These are phyloP conservation scores for Debaryomyces psychrophilus DNA, from an alignment of 1,139 yeast species.

Conservation along the genomic window DNA sequence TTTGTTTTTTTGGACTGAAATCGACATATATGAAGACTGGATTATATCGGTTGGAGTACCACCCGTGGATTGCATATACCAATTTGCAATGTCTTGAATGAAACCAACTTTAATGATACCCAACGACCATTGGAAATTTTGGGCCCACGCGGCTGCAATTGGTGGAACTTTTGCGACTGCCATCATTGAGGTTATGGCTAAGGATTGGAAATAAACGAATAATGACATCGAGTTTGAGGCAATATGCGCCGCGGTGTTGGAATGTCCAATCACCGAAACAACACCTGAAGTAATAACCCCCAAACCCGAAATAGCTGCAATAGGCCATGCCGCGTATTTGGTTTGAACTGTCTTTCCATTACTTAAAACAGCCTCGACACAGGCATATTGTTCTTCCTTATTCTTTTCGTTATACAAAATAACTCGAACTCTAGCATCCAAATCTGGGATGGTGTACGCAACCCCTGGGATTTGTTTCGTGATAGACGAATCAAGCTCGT, in stretches of 20 bases:
- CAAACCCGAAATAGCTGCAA: constrained; percentile 86
- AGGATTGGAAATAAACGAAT: constrained; percentile 89
- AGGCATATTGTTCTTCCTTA: constrained; percentile 61
- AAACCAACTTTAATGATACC: constrained; percentile 82
- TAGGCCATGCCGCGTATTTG: constrained; percentile 94
- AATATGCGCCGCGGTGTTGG: constrained; percentile 93
- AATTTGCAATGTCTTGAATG: constrained; percentile 83
- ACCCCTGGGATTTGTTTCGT: constrained; percentile 68
- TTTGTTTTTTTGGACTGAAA: constrained; percentile 72
- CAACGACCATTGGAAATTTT: constrained; percentile 95
- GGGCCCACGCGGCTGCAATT: constrained; percentile 98
- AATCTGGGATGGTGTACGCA: constrained; percentile 89
- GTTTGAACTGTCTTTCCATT: constrained; percentile 96
- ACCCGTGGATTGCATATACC: constrained; percentile 98
- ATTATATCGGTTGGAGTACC: constrained; percentile 81
- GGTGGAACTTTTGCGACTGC: constrained; percentile 94
- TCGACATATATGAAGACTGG: constrained; percentile 57
- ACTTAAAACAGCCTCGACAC: constrained; percentile 85
- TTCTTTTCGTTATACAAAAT: constrained; percentile 53
- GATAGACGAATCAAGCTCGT: constrained; percentile 46
- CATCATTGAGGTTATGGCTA: constrained; percentile 95
- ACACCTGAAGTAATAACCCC: constrained; percentile 88
- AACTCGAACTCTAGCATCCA: constrained; percentile 89
- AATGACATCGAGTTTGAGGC: constrained; percentile 93
- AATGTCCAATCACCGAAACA: constrained; percentile 84